Conservation (phyloP, 108 stramenopile genomes). For the Skeletonema marinoi region DNA sequence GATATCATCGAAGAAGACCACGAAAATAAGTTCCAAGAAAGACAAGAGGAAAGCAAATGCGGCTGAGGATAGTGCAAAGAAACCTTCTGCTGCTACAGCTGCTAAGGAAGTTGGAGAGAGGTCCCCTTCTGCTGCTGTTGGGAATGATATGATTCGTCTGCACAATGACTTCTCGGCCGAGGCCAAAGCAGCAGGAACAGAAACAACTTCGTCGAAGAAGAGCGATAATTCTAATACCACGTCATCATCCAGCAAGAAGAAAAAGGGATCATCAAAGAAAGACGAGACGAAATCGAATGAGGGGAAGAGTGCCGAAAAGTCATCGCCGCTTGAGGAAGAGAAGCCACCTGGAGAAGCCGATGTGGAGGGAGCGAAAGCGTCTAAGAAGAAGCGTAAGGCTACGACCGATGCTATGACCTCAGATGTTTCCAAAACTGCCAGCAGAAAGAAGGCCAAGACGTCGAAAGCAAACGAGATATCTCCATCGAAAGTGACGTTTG, state of each 20-base stretch:
- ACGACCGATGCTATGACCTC: neutral
- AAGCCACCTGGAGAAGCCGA: neutral
- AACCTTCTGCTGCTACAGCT: too few relatives aligned
- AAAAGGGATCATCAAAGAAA: neutral
- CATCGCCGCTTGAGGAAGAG: neutral
- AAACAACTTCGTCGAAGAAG: neutral
- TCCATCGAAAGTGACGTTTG: too few relatives aligned
- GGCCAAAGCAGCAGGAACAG: neutral
- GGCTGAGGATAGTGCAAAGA: too few relatives aligned
- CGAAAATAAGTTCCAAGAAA: too few relatives aligned
- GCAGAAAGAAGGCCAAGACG: neutral
- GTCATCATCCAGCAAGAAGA: neutral
- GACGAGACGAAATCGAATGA: neutral
- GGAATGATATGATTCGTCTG: too few relatives aligned
- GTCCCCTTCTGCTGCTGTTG: too few relatives aligned
- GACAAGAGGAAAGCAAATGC: too few relatives aligned
- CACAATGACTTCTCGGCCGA: neutral
- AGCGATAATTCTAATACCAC: neutral
- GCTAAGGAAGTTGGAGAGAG: too few relatives aligned
- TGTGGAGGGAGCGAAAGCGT: neutral
- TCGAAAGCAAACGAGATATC: neutral
- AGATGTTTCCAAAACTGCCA: neutral
- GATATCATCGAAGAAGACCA: too few relatives aligned
- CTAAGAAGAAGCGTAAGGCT: neutral
- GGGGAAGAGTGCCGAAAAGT: neutral